A percentile compares a stretch with the other conserved stretches of the same genome.
Evolutionary conservation across 768 basidiomycete species (phyloP).

Genomic region (Gyrodon lividus): DNA sequence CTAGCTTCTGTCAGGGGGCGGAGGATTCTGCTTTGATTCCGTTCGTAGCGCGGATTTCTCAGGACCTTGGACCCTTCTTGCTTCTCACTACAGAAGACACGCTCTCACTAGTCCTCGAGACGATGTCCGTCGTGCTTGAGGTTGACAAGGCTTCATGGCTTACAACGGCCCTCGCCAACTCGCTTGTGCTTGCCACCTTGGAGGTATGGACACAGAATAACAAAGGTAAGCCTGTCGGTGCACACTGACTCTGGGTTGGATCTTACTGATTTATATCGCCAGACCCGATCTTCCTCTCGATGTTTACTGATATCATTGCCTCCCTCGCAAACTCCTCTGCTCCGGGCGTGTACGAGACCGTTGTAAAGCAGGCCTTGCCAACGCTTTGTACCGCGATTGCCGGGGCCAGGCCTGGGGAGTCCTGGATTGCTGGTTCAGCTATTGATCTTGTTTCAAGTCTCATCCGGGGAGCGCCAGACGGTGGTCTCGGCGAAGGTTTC

Average conservation of each 20-base stretch:
- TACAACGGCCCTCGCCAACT: conserved; percentile 59
- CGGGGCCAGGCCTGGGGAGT: conserved; percentile 56
- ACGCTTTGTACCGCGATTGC: conserved; percentile 64
- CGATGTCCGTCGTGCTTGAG: conserved; percentile 75
- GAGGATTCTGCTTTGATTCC: conserved; percentile 55
- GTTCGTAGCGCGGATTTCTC: conserved; percentile 72
- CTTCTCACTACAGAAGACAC: conserved; percentile 82
- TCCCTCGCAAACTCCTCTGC: conserved; percentile 63
- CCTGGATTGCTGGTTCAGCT: conserved; percentile 76
- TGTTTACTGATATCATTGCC: conserved; percentile 77
- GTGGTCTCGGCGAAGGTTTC: conserved; percentile 76
- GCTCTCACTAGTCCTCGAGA: conserved; percentile 82
- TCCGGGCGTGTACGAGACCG: conserved; percentile 63
- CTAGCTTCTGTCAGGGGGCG: conserved; percentile 68
- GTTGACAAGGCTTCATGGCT: conserved; percentile 76
- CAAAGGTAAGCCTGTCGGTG: conserved; percentile 54
- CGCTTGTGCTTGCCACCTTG: conserved; percentile 65
- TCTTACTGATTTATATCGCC: conserved; percentile 13
- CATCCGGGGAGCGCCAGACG: conserved; percentile 59
- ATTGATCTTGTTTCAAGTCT: conserved; percentile 80
- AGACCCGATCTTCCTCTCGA: conserved; percentile 90
- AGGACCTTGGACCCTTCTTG: conserved; percentile 82
- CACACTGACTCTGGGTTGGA: neutral
- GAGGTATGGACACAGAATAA: conserved; percentile 86
- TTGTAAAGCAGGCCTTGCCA: conserved; percentile 75